These are phyloP conservation scores for Fagus sylvatica DNA, from an alignment of 306 rosid species.

Conservation along the genomic window DNA sequence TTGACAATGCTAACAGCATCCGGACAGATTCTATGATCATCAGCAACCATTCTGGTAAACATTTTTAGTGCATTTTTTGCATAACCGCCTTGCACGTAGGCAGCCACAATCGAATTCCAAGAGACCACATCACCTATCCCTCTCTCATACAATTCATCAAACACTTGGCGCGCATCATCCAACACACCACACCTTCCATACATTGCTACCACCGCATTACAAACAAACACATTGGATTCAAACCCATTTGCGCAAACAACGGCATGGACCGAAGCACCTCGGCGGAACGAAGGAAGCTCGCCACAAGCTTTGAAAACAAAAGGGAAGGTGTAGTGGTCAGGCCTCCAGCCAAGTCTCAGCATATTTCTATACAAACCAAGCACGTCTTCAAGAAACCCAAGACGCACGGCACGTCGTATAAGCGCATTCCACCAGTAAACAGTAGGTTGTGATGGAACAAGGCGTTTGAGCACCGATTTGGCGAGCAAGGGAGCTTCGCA, in stretches of 20 bases:
- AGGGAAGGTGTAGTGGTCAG: conserved; percentile 75
- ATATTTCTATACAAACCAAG: conserved; percentile 43
- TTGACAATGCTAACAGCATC: conserved; percentile 75
- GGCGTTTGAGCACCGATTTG: conserved; percentile 43
- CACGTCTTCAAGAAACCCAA: conserved; percentile 29
- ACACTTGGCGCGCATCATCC: conserved; percentile 52
- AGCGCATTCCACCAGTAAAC: conserved; percentile 84
- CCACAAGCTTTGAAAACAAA: conserved; percentile 76
- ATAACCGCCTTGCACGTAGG: conserved; percentile 45
- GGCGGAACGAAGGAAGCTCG: conserved; percentile 32
- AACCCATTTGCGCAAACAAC: conserved; percentile 46
- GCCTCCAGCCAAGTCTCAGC: conserved; percentile 63
- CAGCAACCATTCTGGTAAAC: conserved; percentile 47
- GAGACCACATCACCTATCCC: conserved; percentile 69
- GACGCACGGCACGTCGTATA: conserved; percentile 50
- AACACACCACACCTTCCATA: conserved; percentile 59
- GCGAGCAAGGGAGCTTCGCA: conserved; percentile 41
- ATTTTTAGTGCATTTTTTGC: conserved; percentile 36
- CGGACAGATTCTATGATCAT: conserved; percentile 21
- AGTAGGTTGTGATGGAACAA: conserved; percentile 34
- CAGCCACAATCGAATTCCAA: conserved; percentile 75
- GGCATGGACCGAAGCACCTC: conserved; percentile 58
- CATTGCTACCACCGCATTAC: conserved; percentile 74
- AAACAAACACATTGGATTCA: conserved; percentile 66
- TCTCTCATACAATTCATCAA: conserved; percentile 57